Base-by-base conservation (phyloP, 2,329 filamentous ascomycete genomes). In the Zymoseptoria tritici region DNA sequence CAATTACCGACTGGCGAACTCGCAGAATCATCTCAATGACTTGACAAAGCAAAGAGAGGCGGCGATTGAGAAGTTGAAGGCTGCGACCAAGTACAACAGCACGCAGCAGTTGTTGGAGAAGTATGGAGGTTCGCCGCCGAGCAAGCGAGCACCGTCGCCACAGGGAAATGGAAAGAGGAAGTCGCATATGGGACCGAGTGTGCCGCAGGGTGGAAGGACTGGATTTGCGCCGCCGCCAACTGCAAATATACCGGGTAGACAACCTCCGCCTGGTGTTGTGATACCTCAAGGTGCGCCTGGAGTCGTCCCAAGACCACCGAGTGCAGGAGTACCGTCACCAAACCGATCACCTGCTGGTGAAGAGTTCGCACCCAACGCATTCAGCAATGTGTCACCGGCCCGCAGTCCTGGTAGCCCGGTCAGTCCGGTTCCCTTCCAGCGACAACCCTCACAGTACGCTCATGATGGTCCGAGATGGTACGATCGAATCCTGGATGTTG, bases 61-160 rank as follows among this genome's bases (percentile, higher is more conserved):
- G 68, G 96, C 92, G 1, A 97, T 99, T 65, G 88, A 96, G 73
- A 92, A 92, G 76, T 84, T 99, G 64, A 99, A 99, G 76, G 86
- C 88, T 60, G 92, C 92, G 24, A 99, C 94, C 36, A 96, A 90
- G 74, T 99, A 97, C 77, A 90, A 97, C 75, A 94, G 92, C 31
- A 99, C 94, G 1, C 85, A 95, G 70, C 86, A 97, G 72, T 77
- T 99, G 61, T 83, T 99, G 9, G 90, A 97, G 70, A 99, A 97
- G 70, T 99, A 99, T 73, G 92, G 91, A 42, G 89, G 85, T 9
- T 78, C 80, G 20, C 84, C 86, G 21, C 57, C 60, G 9, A 53
- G 54, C 64, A 75, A 62, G 62, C 63, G 60, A 31, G 62, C 67
- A 52, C 56, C 76, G 69, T 62, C 68, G 64, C 55, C 66, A 9